phyloP scores from a whole-genome alignment of 306 rosid species.

The Psophocarpus tetragonolobus region DNA sequence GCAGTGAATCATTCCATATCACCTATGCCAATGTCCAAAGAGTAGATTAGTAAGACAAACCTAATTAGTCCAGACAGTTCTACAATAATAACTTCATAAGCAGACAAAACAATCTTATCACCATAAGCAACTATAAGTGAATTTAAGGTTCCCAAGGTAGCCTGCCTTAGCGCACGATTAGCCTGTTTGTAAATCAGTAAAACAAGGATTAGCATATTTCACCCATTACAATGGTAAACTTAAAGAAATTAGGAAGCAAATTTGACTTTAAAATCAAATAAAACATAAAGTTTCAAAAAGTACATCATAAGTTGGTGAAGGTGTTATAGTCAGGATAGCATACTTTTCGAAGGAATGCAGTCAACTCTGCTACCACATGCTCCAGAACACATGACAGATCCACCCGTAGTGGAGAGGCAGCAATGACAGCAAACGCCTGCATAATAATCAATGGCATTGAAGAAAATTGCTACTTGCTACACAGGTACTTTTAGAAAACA shows the following conservation, averaged over 20 bases:
- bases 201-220: constrained; percentile 24
- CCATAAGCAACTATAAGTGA: constrained; percentile 95
- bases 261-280: not conserved
- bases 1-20: constrained; percentile 25
- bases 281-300: constrained; percentile 27
- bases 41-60: constrained; percentile 45
- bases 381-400: constrained; percentile 92
- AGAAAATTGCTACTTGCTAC: constrained; percentile 9
- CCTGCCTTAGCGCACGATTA: constrained; percentile 93
- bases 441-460: constrained; percentile 26
- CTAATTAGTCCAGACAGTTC: constrained; percentile 92
- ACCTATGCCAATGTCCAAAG: not conserved
- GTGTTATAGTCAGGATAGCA: constrained; percentile 1
- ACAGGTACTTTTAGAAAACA: not conserved
- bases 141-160: constrained; percentile 93
- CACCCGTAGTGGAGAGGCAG: constrained; percentile 83
- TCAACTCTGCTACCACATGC: constrained; percentile 87
- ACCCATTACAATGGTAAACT: not conserved
- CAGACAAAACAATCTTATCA: constrained; percentile 87
- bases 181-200: constrained; percentile 65
- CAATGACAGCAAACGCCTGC: constrained; percentile 97
- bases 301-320: constrained; percentile 14
- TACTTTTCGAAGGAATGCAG: constrained; percentile 96
- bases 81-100: constrained; percentile 92
- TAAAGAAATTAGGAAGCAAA: not conserved